These are phyloP conservation scores for Nemania bipapillata DNA, from an alignment of 2,329 filamentous ascomycete species.

Conservation along the genomic window DNA sequence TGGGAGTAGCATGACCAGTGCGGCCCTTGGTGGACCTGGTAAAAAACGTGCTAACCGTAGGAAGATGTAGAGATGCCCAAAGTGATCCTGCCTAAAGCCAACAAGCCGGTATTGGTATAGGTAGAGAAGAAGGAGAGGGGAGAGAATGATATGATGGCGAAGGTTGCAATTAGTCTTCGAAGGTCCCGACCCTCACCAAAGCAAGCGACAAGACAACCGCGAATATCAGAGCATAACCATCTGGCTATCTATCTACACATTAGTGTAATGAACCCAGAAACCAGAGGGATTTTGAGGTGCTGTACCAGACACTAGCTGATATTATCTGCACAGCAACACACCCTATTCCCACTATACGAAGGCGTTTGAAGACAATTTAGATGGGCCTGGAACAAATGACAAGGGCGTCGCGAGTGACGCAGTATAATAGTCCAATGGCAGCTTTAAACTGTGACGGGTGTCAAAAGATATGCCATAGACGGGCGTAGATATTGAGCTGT, in stretches of 20 bases:
- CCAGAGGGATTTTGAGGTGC: neutral
- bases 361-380: neutral
- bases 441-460: neutral
- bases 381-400: neutral
- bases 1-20: constrained; percentile 49
- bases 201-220: neutral
- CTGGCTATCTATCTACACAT: neutral
- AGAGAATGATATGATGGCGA: neutral
- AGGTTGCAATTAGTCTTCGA: neutral
- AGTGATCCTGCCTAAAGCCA: neutral
- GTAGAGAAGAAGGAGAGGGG: neutral
- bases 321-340: neutral
- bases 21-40: constrained; percentile 53
- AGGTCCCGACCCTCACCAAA: neutral
- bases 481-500: neutral
- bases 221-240: neutral
- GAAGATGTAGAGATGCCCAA: constrained; percentile 59
- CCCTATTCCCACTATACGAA: neutral
- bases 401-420: neutral
- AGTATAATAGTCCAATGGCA: neutral
- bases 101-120: neutral
- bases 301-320: neutral
- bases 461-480: neutral
- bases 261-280: neutral
- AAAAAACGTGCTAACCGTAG: constrained; percentile 65